Percentiles rank a stretch among this genome's conserved stretches.
These are phyloP conservation scores for Trichomonascus vanleenenianus DNA, from an alignment of 805 yeast genomes.

Conservation along the genomic window DNA sequence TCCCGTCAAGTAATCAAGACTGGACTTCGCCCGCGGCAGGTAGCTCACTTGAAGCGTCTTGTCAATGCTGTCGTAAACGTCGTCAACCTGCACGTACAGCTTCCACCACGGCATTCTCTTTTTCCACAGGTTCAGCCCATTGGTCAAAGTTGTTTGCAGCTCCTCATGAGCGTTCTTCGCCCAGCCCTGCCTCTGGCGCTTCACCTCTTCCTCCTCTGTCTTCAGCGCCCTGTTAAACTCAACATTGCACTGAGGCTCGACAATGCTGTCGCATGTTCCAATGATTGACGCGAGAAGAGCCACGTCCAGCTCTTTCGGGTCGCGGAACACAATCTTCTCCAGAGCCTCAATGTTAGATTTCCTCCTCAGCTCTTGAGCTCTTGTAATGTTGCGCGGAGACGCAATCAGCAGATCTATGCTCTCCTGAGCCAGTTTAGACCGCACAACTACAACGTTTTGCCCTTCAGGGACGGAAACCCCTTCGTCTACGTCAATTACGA, in stretches of 20 bases:
- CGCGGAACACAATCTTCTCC: constrained; percentile 14
- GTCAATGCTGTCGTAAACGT: constrained; percentile 24
- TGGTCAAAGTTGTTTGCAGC: constrained; percentile 27
- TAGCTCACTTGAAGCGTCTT: constrained; percentile 15
- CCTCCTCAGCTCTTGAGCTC: constrained; percentile 16
- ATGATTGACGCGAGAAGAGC: constrained; percentile 21
- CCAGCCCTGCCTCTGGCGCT: constrained; percentile 25
- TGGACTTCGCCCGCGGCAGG: constrained; percentile 24
- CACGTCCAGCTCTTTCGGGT: constrained; percentile 9
- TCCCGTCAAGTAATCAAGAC: constrained; percentile 28
- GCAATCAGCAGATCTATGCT: constrained; percentile 21
- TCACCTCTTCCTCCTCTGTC: constrained; percentile 13
- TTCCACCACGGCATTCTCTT: constrained; percentile 30
- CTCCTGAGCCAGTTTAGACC: constrained; percentile 16
- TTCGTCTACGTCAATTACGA: constrained; percentile 12
- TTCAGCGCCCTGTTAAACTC: constrained; percentile 6
- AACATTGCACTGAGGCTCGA: constrained; percentile 11
- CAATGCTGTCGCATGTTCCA: constrained; percentile 23
- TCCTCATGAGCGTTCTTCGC: constrained; percentile 31
- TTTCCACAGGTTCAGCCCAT: constrained; percentile 18
- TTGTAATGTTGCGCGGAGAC: constrained; percentile 23
- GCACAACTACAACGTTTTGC: constrained; percentile 7
- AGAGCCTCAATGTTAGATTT: constrained; percentile 20
- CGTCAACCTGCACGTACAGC: constrained; percentile 30
- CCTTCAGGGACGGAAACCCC: neutral